Conservation (phyloP, 805 yeast genomes). For the Pichia californica region DNA sequence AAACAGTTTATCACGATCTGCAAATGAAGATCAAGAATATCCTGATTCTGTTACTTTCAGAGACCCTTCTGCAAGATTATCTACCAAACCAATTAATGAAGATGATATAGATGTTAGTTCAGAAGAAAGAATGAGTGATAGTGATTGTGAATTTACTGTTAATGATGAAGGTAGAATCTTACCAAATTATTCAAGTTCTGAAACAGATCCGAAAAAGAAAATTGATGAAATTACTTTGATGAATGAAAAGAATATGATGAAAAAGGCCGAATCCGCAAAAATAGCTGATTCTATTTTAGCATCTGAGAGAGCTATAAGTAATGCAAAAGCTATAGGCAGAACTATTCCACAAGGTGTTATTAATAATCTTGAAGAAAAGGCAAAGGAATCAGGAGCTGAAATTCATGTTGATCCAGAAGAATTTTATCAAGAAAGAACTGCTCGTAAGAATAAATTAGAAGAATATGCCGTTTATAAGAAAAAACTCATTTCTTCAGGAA, state of each 20-base stretch:
- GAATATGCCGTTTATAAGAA: slow-evolving; percentile 53
- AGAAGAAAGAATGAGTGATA: slow-evolving; percentile 56
- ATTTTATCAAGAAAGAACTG: slow-evolving; percentile 42
- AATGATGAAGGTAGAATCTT: slow-evolving; percentile 54
- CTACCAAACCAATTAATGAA: slow-evolving; percentile 3
- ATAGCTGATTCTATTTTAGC: slow-evolving; percentile 51
- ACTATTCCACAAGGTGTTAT: slow-evolving; percentile 28
- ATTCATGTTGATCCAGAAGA: slow-evolving; percentile 40
- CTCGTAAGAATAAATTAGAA: slow-evolving; percentile 45
- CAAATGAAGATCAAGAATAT: slow-evolving; percentile 6
- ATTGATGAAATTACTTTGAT: slow-evolving; percentile 22
- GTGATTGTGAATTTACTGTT: slow-evolving; percentile 53
- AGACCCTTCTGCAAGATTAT: slow-evolving; percentile 65
- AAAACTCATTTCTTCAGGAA: slow-evolving; percentile 48
- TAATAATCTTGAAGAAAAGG: slow-evolving; percentile 24
- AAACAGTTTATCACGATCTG: slow-evolving; percentile 5
- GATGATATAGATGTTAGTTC: slow-evolving; percentile 32
- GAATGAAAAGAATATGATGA: slow-evolving; percentile 26
- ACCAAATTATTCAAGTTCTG: slow-evolving; percentile 45
- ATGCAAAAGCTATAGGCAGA: slow-evolving; percentile 40
- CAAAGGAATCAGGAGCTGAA: slow-evolving; percentile 34
- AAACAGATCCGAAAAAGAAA: slow-evolving; percentile 9
- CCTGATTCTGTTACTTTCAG: slow-evolving; percentile 57
- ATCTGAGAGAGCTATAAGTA: slow-evolving; percentile 51
- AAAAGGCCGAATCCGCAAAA: slow-evolving; percentile 44